phyloP scores from a whole-genome alignment of 768 basidiomycete species.

The Kwoniella pini region DNA sequence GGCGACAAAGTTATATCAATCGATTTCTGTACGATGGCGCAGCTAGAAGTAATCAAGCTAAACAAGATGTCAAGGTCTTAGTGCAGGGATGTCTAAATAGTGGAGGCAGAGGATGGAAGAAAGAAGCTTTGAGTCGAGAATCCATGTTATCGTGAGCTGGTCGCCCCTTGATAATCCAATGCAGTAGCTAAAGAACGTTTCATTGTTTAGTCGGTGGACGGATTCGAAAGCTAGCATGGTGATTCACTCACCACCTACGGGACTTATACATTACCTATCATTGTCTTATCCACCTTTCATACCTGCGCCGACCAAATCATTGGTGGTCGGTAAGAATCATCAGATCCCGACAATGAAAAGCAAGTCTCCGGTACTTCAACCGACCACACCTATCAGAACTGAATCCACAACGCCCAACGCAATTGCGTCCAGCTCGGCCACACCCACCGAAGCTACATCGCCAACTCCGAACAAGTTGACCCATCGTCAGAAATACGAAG shows the following conservation, averaged over 20 bases:
- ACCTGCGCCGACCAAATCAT: conserved; percentile 10
- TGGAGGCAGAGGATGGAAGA: conserved; percentile 43
- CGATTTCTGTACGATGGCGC: conserved; percentile 34
- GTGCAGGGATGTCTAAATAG: conserved; percentile 31
- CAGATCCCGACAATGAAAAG: conserved; percentile 20
- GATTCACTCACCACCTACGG: conserved; percentile 38
- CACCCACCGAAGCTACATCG: not conserved
- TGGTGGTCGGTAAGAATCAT: conserved; percentile 32
- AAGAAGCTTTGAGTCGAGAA: conserved; percentile 45
- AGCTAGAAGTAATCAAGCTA: conserved; percentile 3
- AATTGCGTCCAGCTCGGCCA: not conserved
- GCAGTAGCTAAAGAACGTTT: not conserved
- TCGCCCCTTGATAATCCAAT: not conserved
- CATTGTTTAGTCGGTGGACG: conserved; percentile 37
- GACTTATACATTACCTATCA: conserved; percentile 40
- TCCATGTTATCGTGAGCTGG: conserved; percentile 45
- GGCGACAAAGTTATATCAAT: conserved; percentile 48
- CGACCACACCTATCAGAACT: not conserved
- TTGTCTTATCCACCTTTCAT: conserved; percentile 46
- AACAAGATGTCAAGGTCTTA: conserved; percentile 27
- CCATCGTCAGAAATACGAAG: conserved; percentile 47
- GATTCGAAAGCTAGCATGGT: conserved; percentile 32
- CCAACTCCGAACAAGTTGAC: conserved; percentile 30
- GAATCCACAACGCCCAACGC: conserved; percentile 1
- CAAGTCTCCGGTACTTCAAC: not conserved